Evolutionary conservation across 140 eudicot genomes (phyloP).

Genomic region (Anethum foeniculum): DNA sequence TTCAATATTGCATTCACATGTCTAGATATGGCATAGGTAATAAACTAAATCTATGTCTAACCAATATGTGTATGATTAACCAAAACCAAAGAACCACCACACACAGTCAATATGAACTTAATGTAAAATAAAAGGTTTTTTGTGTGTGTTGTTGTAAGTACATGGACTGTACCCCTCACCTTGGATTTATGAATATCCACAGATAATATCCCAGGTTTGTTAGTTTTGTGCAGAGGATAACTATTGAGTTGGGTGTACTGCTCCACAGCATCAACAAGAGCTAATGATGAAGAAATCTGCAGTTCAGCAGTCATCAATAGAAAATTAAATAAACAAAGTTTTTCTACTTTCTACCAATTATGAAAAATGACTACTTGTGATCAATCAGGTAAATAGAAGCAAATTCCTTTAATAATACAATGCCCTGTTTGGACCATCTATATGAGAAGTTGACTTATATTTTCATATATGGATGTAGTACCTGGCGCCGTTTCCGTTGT

Average conservation of each 20-base stretch:
- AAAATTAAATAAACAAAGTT: background rate
- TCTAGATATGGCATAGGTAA: background rate
- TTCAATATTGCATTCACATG: background rate
- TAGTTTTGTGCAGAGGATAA: conserved; percentile 86
- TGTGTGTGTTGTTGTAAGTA: background rate
- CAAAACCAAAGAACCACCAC: background rate
- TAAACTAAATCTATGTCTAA: background rate
- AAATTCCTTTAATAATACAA: background rate
- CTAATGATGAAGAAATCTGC: conserved; percentile 80
- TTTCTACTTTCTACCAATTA: background rate
- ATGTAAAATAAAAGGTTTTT: background rate
- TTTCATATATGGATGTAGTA: conserved; percentile 9
- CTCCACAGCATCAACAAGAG: conserved; percentile 69
- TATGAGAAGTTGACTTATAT: background rate
- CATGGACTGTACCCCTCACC: conserved; percentile 30
- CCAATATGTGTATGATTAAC: background rate
- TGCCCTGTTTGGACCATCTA: background rate
- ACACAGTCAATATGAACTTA: background rate
- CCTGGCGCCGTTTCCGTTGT: conserved; percentile 94
- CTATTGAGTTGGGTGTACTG: conserved; percentile 82
- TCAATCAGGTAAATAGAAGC: background rate
- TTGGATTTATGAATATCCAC: conserved; percentile 73
- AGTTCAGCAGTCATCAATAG: background rate
- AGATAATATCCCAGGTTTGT: conserved; percentile 84
- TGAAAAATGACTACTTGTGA: background rate